These are phyloP conservation scores for Termitomyces sp. DNA, from an alignment of 768 basidiomycete genomes.

Conservation along the genomic window DNA sequence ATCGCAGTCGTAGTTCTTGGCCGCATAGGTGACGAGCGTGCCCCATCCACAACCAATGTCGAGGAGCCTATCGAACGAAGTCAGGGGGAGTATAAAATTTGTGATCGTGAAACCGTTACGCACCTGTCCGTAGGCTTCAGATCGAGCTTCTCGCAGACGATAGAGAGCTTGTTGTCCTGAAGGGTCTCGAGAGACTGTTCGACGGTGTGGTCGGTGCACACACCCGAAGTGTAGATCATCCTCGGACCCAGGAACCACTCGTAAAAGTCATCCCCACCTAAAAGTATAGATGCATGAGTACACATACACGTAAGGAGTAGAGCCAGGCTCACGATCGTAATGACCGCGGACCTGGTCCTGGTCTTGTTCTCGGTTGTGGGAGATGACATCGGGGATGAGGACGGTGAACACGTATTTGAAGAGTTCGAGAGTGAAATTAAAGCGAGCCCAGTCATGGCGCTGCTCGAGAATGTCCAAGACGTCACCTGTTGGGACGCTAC, in stretches of 20 bases:
- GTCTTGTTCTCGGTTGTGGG: constrained; percentile 94
- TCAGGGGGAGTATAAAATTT: background rate
- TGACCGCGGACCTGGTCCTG: constrained; percentile 94
- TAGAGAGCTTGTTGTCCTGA: constrained; percentile 95
- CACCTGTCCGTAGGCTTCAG: constrained; percentile 78
- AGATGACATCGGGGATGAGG: constrained; percentile 89
- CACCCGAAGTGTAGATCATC: constrained; percentile 97
- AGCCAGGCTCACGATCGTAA: constrained; percentile 70
- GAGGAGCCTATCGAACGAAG: constrained; percentile 43
- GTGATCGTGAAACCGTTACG: constrained; percentile 10
- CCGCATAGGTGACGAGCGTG: constrained; percentile 88
- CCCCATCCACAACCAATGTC: constrained; percentile 97
- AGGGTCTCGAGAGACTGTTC: constrained; percentile 88
- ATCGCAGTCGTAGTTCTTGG: constrained; percentile 96
- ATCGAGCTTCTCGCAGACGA: constrained; percentile 93
- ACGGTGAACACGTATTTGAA: constrained; percentile 90
- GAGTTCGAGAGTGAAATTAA: constrained; percentile 84
- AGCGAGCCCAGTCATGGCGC: constrained; percentile 92
- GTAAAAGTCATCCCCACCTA: constrained; percentile 95
- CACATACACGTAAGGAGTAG: background rate
- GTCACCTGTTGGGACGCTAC: constrained; percentile 54
- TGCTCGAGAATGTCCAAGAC: constrained; percentile 91
- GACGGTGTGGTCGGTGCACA: constrained; percentile 64
- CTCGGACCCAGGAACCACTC: constrained; percentile 92
- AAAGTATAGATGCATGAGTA: background rate